Percentiles rank a stretch among this genome's conserved stretches.
phyloP scores from a whole-genome alignment of 176 grass and related monocot species.

The Stipa capillata region DNA sequence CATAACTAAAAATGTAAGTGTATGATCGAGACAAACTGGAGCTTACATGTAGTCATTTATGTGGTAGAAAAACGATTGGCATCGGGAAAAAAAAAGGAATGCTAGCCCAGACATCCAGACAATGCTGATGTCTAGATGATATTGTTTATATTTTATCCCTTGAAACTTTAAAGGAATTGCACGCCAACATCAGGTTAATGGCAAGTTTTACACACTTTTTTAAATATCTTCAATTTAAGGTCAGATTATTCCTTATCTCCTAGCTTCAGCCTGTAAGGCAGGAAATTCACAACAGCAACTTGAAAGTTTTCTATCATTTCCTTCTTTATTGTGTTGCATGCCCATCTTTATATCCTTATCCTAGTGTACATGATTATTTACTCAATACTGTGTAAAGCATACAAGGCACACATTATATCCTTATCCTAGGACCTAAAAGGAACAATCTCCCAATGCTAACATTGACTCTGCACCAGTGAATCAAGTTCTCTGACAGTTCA shows the following conservation, averaged over 20 bases:
- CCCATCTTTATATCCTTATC: neutral
- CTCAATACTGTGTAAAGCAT: neutral
- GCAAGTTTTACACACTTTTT: neutral
- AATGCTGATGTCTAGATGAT: neutral
- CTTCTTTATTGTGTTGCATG: neutral
- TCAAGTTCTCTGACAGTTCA: neutral
- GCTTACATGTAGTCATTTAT: neutral
- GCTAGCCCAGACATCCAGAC: neutral
- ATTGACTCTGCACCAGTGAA: neutral
- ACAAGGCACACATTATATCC: neutral
- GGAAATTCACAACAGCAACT: neutral
- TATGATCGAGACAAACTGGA: neutral
- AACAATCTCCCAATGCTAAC: neutral
- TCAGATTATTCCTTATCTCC: neutral
- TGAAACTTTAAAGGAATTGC: neutral
- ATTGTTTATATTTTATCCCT: neutral
- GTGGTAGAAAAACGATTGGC: neutral
- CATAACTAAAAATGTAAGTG: neutral
- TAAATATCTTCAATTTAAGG: neutral
- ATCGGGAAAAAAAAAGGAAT: neutral
- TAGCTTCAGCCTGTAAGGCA: neutral
- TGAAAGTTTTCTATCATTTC: neutral
- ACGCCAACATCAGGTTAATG: neutral
- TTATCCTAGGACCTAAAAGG: neutral
- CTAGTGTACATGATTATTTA: neutral